These are phyloP conservation scores for Phialocephala subalpina DNA, from an alignment of 2,329 filamentous ascomycete genomes.

Conservation along the genomic window DNA sequence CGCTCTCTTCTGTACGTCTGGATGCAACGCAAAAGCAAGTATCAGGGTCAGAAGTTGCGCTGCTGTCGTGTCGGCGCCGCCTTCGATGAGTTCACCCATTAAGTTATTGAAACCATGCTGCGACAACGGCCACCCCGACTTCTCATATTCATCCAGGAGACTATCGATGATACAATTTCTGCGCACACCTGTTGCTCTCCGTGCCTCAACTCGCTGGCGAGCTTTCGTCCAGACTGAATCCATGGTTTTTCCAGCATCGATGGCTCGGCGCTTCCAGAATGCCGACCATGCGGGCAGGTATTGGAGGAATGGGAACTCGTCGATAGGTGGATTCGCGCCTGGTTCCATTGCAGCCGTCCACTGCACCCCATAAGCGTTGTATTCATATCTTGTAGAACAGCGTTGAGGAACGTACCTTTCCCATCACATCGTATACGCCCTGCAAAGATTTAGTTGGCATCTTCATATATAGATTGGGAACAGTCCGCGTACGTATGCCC, in stretches of 20 bases:
- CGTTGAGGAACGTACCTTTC: no score
- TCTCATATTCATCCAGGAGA: conserved; percentile 9
- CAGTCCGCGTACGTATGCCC: no score
- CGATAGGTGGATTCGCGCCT: conserved; percentile 46
- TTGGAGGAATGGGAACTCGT: conserved; percentile 44
- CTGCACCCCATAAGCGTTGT: background rate
- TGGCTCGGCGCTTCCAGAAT: conserved; percentile 6
- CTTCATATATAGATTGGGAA: no score
- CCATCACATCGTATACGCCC: no score
- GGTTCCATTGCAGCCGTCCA: conserved; percentile 43
- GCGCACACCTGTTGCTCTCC: background rate
- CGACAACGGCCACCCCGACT: conserved; percentile 41
- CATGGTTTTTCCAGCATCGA: no score
- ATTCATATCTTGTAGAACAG: no score
- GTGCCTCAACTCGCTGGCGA: background rate
- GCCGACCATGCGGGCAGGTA: conserved; percentile 27
- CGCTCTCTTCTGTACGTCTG: conserved; percentile 51
- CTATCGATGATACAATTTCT: conserved; percentile 12
- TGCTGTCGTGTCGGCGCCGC: conserved; percentile 48
- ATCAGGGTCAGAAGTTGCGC: conserved; percentile 46
- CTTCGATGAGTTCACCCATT: conserved; percentile 52
- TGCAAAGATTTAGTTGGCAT: no score
- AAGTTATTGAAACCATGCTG: no score
- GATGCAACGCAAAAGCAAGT: conserved; percentile 43
- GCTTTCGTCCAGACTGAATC: background rate